These are phyloP conservation scores for Mallotus nudiflorus DNA, from an alignment of 345 rosid species.

Conservation along the genomic window DNA sequence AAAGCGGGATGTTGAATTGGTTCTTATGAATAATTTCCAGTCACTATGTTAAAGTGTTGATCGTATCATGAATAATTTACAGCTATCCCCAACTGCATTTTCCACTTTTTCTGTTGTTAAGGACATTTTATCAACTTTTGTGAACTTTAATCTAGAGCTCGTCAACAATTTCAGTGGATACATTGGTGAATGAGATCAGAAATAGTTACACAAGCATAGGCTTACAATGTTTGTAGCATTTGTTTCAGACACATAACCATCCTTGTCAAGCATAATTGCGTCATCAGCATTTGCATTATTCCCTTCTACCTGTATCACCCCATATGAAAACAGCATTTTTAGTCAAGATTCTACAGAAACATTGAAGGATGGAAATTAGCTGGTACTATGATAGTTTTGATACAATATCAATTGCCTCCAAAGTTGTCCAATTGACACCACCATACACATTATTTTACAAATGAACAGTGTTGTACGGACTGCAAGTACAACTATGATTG, in stretches of 20 bases:
- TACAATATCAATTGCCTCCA: neutral
- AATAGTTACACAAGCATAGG: constrained; percentile 7
- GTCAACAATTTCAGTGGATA: no score
- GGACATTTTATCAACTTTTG: no score
- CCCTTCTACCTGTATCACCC: constrained; percentile 66
- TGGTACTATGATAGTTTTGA: neutral
- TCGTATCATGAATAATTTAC: neutral
- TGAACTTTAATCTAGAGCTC: no score
- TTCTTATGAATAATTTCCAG: neutral
- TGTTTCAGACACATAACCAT: constrained; percentile 90
- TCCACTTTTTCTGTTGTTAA: no score
- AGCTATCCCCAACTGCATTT: no score
- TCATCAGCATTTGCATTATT: constrained; percentile 70
- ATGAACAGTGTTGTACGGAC: neutral
- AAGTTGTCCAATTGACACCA: neutral
- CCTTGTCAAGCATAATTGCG: constrained; percentile 92
- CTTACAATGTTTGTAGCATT: constrained; percentile 94
- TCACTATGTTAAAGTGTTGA: neutral
- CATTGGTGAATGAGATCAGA: no score
- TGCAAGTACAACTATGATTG: neutral
- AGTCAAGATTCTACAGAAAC: constrained; percentile 4
- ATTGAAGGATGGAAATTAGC: neutral
- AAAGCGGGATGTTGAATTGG: neutral
- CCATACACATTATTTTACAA: neutral
- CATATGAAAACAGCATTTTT: neutral